Evolutionary conservation across 2,329 filamentous ascomycete genomes (phyloP).

Genomic region (Albifimbria verrucaria): DNA sequence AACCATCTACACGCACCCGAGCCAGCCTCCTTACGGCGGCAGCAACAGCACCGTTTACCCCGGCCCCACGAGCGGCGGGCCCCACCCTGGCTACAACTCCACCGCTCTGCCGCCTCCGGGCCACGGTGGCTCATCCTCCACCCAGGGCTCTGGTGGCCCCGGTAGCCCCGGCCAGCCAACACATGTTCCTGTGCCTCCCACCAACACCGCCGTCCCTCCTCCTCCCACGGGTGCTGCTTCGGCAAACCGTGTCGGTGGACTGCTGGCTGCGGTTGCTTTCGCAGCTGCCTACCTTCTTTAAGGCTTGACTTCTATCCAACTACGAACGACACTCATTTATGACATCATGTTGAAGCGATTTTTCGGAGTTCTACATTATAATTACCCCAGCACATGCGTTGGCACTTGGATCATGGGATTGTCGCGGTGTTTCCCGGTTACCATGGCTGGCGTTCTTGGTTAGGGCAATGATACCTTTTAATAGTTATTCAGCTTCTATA

Average conservation of each 20-base stretch:
- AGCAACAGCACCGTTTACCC: constrained; percentile 18
- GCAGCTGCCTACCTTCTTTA: constrained; percentile 40
- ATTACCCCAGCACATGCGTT: background rate
- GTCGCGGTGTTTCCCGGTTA: too few relatives aligned
- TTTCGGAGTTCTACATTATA: too few relatives aligned
- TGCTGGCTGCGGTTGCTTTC: constrained; percentile 35
- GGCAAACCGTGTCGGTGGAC: constrained; percentile 28
- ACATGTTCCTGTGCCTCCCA: constrained; percentile 10
- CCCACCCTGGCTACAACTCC: constrained; percentile 1
- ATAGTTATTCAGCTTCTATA: too few relatives aligned
- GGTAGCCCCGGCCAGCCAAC: constrained; percentile 2
- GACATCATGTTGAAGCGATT: too few relatives aligned
- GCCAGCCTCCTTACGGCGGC: constrained; percentile 11
- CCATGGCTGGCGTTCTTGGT: too few relatives aligned
- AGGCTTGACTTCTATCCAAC: too few relatives aligned
- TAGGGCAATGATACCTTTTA: too few relatives aligned
- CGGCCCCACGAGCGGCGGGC: constrained; percentile 13
- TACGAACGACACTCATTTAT: constrained; percentile 9
- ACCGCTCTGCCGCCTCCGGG: constrained; percentile 12
- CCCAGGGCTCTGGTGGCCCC: background rate
- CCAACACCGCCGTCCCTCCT: constrained; percentile 11
- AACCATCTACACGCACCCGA: constrained; percentile 9
- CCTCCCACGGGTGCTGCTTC: constrained; percentile 23
- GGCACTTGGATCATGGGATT: too few relatives aligned
- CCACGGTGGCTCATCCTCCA: constrained; percentile 6